These are phyloP conservation scores for Populus nigra DNA, from an alignment of 345 rosid genomes.

Conservation along the genomic window DNA sequence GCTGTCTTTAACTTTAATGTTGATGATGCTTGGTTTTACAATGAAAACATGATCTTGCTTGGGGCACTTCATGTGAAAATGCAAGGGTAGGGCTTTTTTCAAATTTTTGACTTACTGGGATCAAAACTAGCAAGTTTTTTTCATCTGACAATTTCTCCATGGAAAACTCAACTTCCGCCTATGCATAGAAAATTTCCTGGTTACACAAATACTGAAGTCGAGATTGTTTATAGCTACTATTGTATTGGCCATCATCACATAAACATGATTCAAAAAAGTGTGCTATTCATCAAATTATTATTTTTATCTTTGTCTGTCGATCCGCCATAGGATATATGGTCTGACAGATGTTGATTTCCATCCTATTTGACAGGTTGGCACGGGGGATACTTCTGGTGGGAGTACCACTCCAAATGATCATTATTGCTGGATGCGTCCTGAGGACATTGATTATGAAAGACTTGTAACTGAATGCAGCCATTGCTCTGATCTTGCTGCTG, in stretches of 20 bases:
- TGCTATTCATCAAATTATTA: not conserved
- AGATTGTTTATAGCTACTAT: not conserved
- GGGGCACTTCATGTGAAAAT: not conserved
- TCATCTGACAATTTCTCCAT: not conserved
- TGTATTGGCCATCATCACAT: not conserved
- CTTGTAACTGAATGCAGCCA: conserved; percentile 62
- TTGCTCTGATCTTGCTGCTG: conserved; percentile 95
- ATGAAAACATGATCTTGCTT: not conserved
- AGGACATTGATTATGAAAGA: conserved; percentile 84
- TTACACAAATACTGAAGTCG: not conserved
- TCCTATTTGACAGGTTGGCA: conserved; percentile 59
- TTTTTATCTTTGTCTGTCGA: not conserved
- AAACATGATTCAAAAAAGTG: not conserved
- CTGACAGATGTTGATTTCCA: not conserved
- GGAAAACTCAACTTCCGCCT: not conserved
- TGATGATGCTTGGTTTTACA: not conserved
- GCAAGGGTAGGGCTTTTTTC: not conserved
- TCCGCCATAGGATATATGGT: not conserved
- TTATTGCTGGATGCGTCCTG: conserved; percentile 98
- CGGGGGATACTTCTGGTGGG: conserved; percentile 81
- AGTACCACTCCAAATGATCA: conserved; percentile 70
- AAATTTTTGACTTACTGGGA: not conserved
- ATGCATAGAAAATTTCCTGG: not conserved
- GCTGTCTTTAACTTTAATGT: not conserved
- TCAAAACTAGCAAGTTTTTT: not conserved